Evolutionary conservation across 345 rosid species (phyloP), one percentile per base, ranked within the genome.

Genomic region (Euphorbia lathyris): DNA sequence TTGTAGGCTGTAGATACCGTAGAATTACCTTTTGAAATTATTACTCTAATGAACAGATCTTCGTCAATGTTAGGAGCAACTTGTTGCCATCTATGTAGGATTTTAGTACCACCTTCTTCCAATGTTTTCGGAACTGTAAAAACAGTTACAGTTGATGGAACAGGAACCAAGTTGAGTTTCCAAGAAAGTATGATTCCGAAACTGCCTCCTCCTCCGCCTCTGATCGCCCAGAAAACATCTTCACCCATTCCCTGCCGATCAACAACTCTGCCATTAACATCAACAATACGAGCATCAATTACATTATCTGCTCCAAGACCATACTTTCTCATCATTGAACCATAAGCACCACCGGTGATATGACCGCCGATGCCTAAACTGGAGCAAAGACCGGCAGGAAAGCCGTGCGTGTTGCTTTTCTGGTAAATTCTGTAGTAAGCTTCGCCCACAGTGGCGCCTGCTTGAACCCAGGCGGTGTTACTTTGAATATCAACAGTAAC

Each of bases 281-380:
- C 68, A 22, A 74, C 22, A 12, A 68, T 43, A 10, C 56, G 57
- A 43, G 72, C 77, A 63, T 74, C 77, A 12, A 68, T 23, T 0
- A 43, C 68, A 42, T 74, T 74, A 27, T 74, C 72, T 0, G 67
- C 72, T 6, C 56, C 62, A 0, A 74, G 72, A 7, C 77, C 77
- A 20, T 62, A 74, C 29, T 74, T 74, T 38, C 77, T 67, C 67
- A 74, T 61, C 77, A 74, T 61, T 17, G 55, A 51, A 2, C 77
- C 77, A 32, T 74, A 74, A 0, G 63, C 77, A 1, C 77, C 77
- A 5, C 77, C 77, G 5, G 68, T 68, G 16, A 74, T 59, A 55
- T 74, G 77, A 13, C 77, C 77, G 1, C 72, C 72, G 6, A 55
- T 55, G 34, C 72, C 77, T 16, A 74, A 40, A 52, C 63, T 68